Evolutionary conservation across 2,329 filamentous ascomycete species (phyloP).

Genomic region (Gnomoniopsis smithogilvyi): DNA sequence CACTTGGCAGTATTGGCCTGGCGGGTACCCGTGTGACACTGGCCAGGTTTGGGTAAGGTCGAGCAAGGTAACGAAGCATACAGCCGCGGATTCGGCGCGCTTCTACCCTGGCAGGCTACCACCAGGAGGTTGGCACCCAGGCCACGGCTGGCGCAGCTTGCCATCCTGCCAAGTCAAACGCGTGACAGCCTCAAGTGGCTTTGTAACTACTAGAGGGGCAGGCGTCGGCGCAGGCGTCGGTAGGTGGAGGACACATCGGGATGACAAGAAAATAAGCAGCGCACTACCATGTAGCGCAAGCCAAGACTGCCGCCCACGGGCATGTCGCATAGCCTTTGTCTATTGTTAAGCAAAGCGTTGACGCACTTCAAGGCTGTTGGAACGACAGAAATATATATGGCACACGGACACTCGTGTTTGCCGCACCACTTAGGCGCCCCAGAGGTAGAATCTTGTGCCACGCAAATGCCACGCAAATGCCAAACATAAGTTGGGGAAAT

Average conservation of each 20-base stretch:
- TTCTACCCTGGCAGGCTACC: too few relatives aligned
- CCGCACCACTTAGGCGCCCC: neutral
- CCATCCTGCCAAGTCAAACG: conserved; percentile 13
- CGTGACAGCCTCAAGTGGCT: conserved; percentile 3
- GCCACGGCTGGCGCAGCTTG: neutral
- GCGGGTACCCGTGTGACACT: neutral
- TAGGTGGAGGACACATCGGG: neutral
- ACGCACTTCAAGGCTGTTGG: neutral
- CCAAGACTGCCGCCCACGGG: too few relatives aligned
- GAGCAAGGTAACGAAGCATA: neutral
- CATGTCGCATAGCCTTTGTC: too few relatives aligned
- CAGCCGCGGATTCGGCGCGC: neutral
- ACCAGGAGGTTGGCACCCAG: neutral
- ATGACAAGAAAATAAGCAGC: too few relatives aligned
- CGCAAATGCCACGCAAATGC: neutral
- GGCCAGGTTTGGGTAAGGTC: neutral
- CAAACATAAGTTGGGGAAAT: neutral
- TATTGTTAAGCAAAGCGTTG: neutral
- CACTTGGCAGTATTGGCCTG: conserved; percentile 8
- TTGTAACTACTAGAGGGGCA: neutral
- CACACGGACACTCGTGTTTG: neutral
- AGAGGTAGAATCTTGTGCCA: neutral
- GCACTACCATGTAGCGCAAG: too few relatives aligned
- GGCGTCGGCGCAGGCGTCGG: neutral
- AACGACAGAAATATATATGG: neutral